A percentile compares a stretch with the other conserved stretches of the same genome.
Evolutionary conservation across 2,329 filamentous ascomycete genomes (phyloP).

Genomic region (Cytospora schulzeri): DNA sequence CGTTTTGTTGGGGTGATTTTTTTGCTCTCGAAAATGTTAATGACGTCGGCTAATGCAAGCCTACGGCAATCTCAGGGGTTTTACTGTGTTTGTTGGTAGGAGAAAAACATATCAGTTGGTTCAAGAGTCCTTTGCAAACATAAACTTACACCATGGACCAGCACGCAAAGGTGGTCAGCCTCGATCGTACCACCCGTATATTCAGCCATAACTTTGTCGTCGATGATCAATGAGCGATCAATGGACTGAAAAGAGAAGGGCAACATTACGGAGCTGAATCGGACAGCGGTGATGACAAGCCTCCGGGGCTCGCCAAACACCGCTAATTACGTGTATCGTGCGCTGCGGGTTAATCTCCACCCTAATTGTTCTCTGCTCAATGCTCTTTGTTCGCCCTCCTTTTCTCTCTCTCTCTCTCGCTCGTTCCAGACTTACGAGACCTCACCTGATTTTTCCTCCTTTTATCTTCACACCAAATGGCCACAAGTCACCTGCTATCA

Average conservation of each 20-base stretch:
- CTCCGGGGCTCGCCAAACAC: conserved; percentile 19
- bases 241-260: conserved; percentile 39
- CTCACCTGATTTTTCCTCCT: background rate
- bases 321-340: conserved; percentile 14
- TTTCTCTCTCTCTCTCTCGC: background rate
- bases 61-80: conserved; percentile 7
- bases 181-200: conserved; percentile 54
- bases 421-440: background rate
- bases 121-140: background rate
- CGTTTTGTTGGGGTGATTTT: background rate
- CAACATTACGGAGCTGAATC: conserved; percentile 24
- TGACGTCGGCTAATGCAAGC: conserved; percentile 15
- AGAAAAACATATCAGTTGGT: background rate
- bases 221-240: conserved; percentile 39
- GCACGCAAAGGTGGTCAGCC: conserved; percentile 73
- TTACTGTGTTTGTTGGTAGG: background rate
- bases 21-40: background rate
- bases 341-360: background rate
- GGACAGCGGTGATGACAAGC: conserved; percentile 7
- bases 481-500: background rate
- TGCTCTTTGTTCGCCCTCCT: background rate
- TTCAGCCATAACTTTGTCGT: conserved; percentile 41
- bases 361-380: background rate
- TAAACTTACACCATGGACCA: conserved; percentile 71
- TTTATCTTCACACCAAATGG: background rate